Percentiles rank a stretch among this genome's conserved stretches.
These are phyloP conservation scores for Cajanus cajan DNA, from an alignment of 306 rosid genomes.

Conservation along the genomic window DNA sequence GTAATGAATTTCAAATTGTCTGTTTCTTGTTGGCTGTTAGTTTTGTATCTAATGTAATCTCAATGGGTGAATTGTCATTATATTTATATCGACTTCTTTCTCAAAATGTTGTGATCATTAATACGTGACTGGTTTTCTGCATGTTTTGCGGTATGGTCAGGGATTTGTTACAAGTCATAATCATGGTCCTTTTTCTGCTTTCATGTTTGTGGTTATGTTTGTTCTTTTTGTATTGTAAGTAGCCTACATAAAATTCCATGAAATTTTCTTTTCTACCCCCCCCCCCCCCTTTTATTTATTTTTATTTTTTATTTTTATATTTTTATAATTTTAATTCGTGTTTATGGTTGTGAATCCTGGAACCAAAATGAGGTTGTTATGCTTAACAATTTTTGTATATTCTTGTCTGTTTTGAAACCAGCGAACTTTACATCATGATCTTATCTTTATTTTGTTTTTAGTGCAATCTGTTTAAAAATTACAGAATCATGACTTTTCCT, in stretches of 20 bases:
- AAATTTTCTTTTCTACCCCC: neutral
- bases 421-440: constrained; percentile 5
- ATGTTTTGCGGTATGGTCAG: constrained; percentile 15
- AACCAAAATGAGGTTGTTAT: neutral
- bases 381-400: neutral
- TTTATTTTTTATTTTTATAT: no score
- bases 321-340: neutral
- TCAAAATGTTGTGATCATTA: constrained; percentile 6
- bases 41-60: constrained; percentile 26
- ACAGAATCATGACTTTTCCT: constrained; percentile 9
- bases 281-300: no score
- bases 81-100: neutral
- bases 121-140: constrained; percentile 15
- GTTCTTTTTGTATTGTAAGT: neutral
- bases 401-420: neutral
- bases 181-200: constrained; percentile 20
- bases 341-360: neutral
- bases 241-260: neutral
- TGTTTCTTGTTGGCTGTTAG: neutral
- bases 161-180: constrained; percentile 19
- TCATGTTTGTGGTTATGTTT: neutral
- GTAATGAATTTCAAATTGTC: constrained; percentile 6
- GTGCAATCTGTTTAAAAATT: neutral
- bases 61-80: constrained; percentile 13
- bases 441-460: constrained; percentile 1